Base-by-base conservation (phyloP, 805 yeast species). In the Candida silvicultrix region DNA sequence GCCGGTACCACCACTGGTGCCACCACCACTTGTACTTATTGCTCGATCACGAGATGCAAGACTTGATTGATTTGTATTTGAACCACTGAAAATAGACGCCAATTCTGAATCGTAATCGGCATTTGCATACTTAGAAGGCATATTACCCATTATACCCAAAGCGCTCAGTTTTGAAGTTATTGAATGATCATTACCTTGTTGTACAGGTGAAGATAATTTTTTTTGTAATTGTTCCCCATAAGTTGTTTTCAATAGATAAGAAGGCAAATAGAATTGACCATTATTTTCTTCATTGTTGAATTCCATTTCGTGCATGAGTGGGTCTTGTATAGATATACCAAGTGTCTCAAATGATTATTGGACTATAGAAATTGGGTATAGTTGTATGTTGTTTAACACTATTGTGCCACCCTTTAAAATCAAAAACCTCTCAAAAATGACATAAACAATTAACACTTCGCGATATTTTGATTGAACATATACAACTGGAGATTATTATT, bases 81-180 rank as follows among this genome's bases (percentile, higher is more conserved):
- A 34, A 14, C 21, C 8, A 2, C 42, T 40, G 25, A 53, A 32
- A 43, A 52, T 46, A 23, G 47, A 21, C 2, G 46, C 46, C n/a
- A 52, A 32, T 25, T 49, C 44, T 12, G 42, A 43, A 37, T 46
- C 49, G 22, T 48, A 50, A 5, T 47, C 51, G 4, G 44, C 25
- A 5, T 45, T 47, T 3, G 15, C 29, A 32, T 42, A 54, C 16
- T 51, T 47, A 1, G 52, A 46, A 1, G 59, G 59, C 49, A 52
- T 47, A 5, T 46, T 43, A 2, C 59, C 59, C 52, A 55, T 34
- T 2, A 55, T 40, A 6, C 59, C 57, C 15, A 45, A 28, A 1
- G 50, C 41, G 11, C 54, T 41, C 4, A 55, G 47, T 20, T 46
- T 42, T 10, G 49, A 41, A 3, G 45, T 19, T 12, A 39, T 42